A percentile compares a stretch with the other conserved stretches of the same genome.
Evolutionary conservation across 2,329 filamentous ascomycete species (phyloP).

Genomic region (Alternaria brassicicola): DNA sequence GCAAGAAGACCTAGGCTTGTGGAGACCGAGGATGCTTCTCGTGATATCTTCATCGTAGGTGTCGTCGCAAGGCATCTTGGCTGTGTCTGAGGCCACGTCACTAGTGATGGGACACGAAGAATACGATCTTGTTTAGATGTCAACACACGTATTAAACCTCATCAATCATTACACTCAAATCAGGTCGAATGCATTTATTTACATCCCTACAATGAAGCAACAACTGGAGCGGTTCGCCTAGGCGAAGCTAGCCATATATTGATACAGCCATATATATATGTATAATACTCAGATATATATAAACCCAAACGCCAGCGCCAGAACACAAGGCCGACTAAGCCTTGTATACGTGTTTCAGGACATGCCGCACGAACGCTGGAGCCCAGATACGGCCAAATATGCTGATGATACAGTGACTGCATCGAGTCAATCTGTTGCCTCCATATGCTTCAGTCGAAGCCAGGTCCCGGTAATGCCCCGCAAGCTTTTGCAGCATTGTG

Average conservation of each 20-base stretch:
- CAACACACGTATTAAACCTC: background rate
- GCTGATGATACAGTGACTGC: background rate
- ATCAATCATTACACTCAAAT: background rate
- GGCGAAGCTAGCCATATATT: constrained; percentile 1
- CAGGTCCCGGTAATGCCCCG: constrained; percentile 19
- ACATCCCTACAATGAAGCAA: background rate
- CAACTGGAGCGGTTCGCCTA: background rate
- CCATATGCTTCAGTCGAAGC: background rate
- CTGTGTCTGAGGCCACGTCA: background rate
- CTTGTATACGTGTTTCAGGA: background rate
- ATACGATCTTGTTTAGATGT: background rate
- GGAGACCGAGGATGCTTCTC: background rate
- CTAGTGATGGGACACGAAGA: background rate
- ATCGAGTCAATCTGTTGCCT: constrained; percentile 1
- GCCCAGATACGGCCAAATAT: constrained; percentile 2
- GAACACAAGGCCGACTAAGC: constrained; percentile 10
- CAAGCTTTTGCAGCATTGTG: constrained; percentile 47
- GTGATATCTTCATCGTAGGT: background rate
- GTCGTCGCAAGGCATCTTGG: background rate
- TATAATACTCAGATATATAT: constrained; percentile 1
- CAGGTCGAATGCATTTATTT: background rate
- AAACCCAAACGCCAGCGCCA: constrained; percentile 16
- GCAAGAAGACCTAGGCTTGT: background rate
- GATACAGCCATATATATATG: constrained; percentile 8
- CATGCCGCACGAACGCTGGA: constrained; percentile 4